Percentiles rank a stretch among this genome's conserved stretches.
Conservation (phyloP, 352 stramenopile species). For the Globisporangium carolinianum region DNA sequence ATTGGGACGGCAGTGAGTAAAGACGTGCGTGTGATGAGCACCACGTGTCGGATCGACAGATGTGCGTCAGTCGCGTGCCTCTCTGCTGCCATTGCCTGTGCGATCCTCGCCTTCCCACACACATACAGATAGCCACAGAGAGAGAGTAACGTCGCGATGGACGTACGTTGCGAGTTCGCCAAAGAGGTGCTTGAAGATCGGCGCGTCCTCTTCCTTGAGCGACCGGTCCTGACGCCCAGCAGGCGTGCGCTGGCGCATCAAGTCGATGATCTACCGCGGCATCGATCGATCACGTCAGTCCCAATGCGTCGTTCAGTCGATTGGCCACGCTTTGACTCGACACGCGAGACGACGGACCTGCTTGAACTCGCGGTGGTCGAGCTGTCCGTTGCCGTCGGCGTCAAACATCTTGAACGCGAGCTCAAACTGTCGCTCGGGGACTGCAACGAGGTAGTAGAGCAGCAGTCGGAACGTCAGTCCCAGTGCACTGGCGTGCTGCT, state of each 20-base stretch:
- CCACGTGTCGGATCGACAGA: not conserved
- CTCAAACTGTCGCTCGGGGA: constrained; percentile 81
- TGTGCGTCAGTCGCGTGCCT: not conserved
- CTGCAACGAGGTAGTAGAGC: constrained; percentile 16
- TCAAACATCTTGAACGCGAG: constrained; percentile 90
- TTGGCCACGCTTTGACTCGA: not conserved
- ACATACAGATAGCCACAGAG: too few relatives aligned
- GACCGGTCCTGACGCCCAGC: constrained; percentile 74
- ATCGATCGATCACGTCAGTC: not conserved
- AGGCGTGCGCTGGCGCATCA: constrained; percentile 75
- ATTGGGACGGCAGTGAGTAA: too few relatives aligned
- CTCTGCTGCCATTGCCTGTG: too few relatives aligned
- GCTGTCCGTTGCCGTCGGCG: constrained; percentile 63
- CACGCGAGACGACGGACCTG: constrained; percentile 29
- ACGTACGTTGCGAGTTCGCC: constrained; percentile 61
- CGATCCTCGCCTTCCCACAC: too few relatives aligned
- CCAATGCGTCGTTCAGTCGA: not conserved
- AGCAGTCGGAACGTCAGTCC: not conserved
- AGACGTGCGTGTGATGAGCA: not conserved
- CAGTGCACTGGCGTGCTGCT: too few relatives aligned
- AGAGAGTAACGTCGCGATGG: too few relatives aligned
- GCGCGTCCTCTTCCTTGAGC: constrained; percentile 64
- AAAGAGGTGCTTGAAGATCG: constrained; percentile 84
- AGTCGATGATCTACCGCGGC: constrained; percentile 63
- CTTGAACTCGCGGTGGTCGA: constrained; percentile 85